Evolutionary conservation across 371 early-diverging fungal genomes (phyloP), one percentile per base, ranked within the genome.

Genomic region (Actinomortierella wolfii): DNA sequence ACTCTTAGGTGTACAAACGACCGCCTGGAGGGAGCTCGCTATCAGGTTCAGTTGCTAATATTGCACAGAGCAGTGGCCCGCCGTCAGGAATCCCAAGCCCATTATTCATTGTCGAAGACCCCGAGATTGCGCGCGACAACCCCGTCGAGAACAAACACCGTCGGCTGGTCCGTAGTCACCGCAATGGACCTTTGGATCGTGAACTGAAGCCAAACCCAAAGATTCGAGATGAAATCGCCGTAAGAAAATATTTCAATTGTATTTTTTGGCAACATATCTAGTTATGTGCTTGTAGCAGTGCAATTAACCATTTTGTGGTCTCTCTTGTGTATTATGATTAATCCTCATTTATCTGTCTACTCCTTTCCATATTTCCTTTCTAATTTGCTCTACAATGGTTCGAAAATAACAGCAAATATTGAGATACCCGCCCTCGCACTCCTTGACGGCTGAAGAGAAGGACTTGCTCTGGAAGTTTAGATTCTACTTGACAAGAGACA

Each of bases 391-490:
- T 51, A 26, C 41, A 13, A 23, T 34, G 45, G 39, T 29, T 21
- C 7, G 13, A 2, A 17, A 3, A 8, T 21, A n/a, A 55, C 76
- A 94, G 92, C 86, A 82, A 69, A 94, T 98, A 46, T 78, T 96
- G 73, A 77, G 89, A 57, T 96, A 96, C 67, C 94, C 97, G n/a
- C 96, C 95, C 4, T 92, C 95, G 2, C 84, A 91, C 56, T 74
- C 76, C 17, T 77, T 98, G 25, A 89, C 89, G 0, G 82, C 86
- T 7, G 92, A 93, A 51, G 96, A 97, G 66, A 95, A 95, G 67
- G 95, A 98, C 66, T 66, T 95, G 40, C 81, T 97, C 25, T 98
- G 99, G 99, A 96, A 96, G 73, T 98, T 94, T 71, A 82, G 99
- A 55, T 97, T 92, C 60, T 96, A 95, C 65, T 79, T 98, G 45